Conservation (phyloP, 2,329 filamentous ascomycete species). For the Pestalotiopsis sp. region DNA sequence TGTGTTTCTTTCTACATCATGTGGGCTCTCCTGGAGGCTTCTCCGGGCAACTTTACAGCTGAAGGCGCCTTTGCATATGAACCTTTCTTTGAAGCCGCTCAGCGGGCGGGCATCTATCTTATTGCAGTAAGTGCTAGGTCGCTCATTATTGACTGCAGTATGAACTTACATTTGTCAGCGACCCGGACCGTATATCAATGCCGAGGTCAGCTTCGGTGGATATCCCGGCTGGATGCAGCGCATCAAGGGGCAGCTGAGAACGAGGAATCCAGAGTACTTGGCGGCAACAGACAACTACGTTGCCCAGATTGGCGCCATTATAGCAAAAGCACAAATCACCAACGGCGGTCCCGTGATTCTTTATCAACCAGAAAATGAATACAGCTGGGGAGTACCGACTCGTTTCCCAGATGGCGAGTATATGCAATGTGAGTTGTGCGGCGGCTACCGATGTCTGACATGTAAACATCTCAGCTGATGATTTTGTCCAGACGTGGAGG, state of each 20-base stretch:
- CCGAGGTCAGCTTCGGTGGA: conserved; percentile 73
- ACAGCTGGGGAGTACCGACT: conserved; percentile 41
- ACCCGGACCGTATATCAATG: conserved; percentile 76
- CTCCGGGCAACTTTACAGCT: conserved; percentile 67
- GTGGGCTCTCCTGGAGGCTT: conserved; percentile 76
- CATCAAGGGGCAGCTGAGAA: conserved; percentile 63
- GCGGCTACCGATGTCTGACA: background rate
- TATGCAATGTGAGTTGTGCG: conserved; percentile 49
- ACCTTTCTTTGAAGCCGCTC: conserved; percentile 75
- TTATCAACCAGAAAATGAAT: conserved; percentile 81
- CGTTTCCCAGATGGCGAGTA: conserved; percentile 66
- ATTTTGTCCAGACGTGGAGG: conserved; percentile 51
- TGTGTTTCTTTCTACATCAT: conserved; percentile 77
- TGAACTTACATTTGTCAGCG: conserved; percentile 27
- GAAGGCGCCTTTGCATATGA: conserved; percentile 73
- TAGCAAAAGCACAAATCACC: conserved; percentile 77
- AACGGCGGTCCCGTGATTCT: conserved; percentile 79
- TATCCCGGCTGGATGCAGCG: conserved; percentile 81
- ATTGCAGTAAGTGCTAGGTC: conserved; percentile 49
- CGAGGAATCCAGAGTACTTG: conserved; percentile 61
- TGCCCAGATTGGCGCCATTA: conserved; percentile 60
- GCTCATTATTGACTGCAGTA: background rate
- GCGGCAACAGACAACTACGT: conserved; percentile 69
- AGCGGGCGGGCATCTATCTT: conserved; percentile 74
- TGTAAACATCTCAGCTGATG: background rate